Base-by-base conservation (phyloP, 345 rosid species). In the Rubroshorea leprosula region DNA sequence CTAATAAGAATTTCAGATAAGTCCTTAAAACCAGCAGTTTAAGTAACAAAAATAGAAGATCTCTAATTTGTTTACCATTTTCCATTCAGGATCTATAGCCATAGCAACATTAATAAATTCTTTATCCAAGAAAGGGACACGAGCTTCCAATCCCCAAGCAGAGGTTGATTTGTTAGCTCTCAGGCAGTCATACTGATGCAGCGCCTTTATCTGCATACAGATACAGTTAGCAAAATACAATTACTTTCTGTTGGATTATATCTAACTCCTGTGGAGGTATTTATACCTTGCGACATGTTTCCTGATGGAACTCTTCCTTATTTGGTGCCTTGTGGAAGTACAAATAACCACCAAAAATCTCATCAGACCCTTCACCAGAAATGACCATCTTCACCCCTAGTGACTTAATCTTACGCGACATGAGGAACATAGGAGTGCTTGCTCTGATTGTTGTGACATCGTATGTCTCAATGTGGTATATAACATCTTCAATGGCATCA, bases 301-400 rank as follows among this genome's bases (percentile, higher is more conserved):
- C 98, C 0, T 57, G 80, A 66, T 92, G 97, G 68, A 92, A 74
- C 72, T 86, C 95, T 60, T 89, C 79, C 68, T 86, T 89, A 50
- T 86, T 83, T 25, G 98, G 97, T 55, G 97, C 97, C 76, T 93
- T 93, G 68, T 93, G 99, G 76, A 93, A 89, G 63, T 89, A 93
- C 54, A 93, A 64, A 78, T 93, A 93, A 6, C 98, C 98, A 54
- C 98, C 98, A 48, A 92, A 86, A 27, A 92, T 65, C 80, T 92
- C 98, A 55, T 92, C 97, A 0, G 97, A 74, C 18, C 97, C 98
- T 71, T 92, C 98, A 46, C 95, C 95, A n/a, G 98, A 92, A 41
- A 92, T 73, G 64, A 92, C 98, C 98, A 89, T 89, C 83, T 92
- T 92, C 23, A 92, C 95, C 18, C 98, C 97, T 4, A 86, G 77